These are phyloP conservation scores for Melampsora americana DNA, from an alignment of 1,284 basidiomycete species.

Conservation along the genomic window DNA sequence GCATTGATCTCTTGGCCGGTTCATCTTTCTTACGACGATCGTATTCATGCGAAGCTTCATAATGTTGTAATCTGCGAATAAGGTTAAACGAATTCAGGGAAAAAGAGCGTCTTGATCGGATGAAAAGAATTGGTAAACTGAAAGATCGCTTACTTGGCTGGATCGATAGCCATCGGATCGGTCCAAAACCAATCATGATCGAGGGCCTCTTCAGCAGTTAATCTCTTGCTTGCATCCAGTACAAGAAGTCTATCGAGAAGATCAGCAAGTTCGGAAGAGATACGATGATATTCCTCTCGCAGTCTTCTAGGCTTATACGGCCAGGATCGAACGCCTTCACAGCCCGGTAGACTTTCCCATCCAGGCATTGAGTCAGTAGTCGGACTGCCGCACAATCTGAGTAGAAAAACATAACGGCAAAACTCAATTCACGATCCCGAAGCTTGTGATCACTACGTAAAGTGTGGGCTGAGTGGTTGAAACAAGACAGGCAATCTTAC, in stretches of 20 bases:
- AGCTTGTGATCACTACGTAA: too few species aligned
- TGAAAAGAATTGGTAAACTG: slow-evolving; percentile 26
- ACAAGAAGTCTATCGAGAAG: slow-evolving; percentile 58
- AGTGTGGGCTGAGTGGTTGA: too few species aligned
- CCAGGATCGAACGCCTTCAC: slow-evolving; percentile 44
- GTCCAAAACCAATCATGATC: slow-evolving; percentile 66
- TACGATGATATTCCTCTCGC: slow-evolving; percentile 15
- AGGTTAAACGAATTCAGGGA: slow-evolving; percentile 47
- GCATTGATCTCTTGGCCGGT: slow-evolving; percentile 18
- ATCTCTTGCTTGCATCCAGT: slow-evolving; percentile 59
- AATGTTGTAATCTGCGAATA: slow-evolving; percentile 64
- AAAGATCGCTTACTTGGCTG: slow-evolving; percentile 64
- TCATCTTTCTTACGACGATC: slow-evolving; percentile 64
- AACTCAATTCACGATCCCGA: not conserved
- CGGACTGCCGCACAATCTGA: slow-evolving; percentile 73
- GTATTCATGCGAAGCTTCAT: slow-evolving; percentile 77
- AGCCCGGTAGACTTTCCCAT: slow-evolving; percentile 60
- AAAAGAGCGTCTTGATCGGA: slow-evolving; percentile 42
- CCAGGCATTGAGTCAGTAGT: slow-evolving; percentile 73
- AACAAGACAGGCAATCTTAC: not conserved
- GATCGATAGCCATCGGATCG: slow-evolving; percentile 76
- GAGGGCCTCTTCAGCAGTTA: slow-evolving; percentile 59
- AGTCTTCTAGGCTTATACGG: slow-evolving; percentile 20
- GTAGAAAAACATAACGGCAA: not conserved
- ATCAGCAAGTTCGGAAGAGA: slow-evolving; percentile 51